Percentiles rank a stretch among this genome's conserved stretches.
Evolutionary conservation across 257 asterid genomes (phyloP).

Genomic region (Ophiorrhiza pumila): DNA sequence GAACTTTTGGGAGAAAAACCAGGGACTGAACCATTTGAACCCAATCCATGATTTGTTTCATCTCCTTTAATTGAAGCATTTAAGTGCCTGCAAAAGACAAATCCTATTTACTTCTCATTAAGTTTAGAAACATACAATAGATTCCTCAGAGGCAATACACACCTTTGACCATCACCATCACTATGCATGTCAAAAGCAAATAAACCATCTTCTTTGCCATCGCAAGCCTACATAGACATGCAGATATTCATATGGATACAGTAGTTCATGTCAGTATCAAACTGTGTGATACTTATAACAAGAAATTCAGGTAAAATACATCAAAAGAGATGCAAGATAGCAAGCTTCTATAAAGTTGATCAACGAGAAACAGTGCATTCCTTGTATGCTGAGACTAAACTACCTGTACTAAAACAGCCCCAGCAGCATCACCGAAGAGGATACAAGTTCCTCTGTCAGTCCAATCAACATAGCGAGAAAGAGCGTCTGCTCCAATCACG

Average conservation of each 20-base stretch:
- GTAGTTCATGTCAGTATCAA: neutral
- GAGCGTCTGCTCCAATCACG: constrained; percentile 94
- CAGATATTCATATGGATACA: neutral
- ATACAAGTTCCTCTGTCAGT: constrained; percentile 93
- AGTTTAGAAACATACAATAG: constrained; percentile 4
- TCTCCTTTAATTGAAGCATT: constrained; percentile 57
- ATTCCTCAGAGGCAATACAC: constrained; percentile 7
- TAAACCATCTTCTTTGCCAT: constrained; percentile 68
- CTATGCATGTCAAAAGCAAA: constrained; percentile 78
- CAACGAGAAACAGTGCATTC: no score
- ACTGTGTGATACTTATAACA: neutral
- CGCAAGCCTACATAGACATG: constrained; percentile 59
- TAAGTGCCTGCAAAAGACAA: constrained; percentile 47
- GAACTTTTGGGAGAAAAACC: constrained; percentile 57
- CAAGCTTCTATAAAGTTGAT: neutral
- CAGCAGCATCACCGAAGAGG: constrained; percentile 98
- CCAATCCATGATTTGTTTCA: constrained; percentile 39
- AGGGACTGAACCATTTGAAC: constrained; percentile 64
- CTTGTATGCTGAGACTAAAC: neutral
- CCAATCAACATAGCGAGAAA: constrained; percentile 95
- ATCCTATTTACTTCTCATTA: constrained; percentile 6
- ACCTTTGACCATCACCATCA: constrained; percentile 85
- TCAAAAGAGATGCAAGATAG: neutral
- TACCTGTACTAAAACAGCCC: constrained; percentile 88
- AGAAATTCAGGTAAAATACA: neutral